A percentile compares a stretch with the other conserved stretches of the same genome.
Conservation (phyloP, 2,329 filamentous ascomycete species). For the Dactylonectria estremocensis region DNA sequence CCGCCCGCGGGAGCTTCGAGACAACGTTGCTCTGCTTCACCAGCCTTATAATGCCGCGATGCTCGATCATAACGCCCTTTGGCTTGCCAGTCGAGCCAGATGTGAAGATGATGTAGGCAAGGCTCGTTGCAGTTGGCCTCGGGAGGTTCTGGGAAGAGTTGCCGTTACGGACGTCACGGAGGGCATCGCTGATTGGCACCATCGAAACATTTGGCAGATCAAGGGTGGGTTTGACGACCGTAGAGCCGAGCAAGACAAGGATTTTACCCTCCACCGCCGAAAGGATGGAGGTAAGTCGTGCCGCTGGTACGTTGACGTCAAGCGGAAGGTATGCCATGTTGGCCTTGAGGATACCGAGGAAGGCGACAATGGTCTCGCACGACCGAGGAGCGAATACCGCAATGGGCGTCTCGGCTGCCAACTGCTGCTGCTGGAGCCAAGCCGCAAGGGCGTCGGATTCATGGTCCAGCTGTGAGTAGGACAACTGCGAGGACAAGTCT, state of each 20-base stretch:
- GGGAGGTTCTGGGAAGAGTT: no score
- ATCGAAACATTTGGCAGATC: slow-evolving; percentile 3
- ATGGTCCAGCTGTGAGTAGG: slow-evolving; percentile 40
- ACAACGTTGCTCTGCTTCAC: not conserved
- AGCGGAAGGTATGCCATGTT: slow-evolving; percentile 39
- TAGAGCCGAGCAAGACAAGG: slow-evolving; percentile 20
- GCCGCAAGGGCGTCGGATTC: slow-evolving; percentile 27
- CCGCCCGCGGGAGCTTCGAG: not conserved
- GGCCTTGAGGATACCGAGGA: slow-evolving; percentile 39
- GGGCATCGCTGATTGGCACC: not conserved
- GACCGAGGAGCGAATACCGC: slow-evolving; percentile 30
- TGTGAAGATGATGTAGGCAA: not conserved
- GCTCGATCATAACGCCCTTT: slow-evolving; percentile 5
- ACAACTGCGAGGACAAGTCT: slow-evolving; percentile 31
- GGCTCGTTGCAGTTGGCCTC: not conserved
- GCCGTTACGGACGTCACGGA: no score
- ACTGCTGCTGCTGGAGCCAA: no score
- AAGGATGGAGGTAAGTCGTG: slow-evolving; percentile 28
- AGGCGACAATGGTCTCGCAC: slow-evolving; percentile 28
- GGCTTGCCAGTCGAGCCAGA: not conserved
- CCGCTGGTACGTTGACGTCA: slow-evolving; percentile 30
- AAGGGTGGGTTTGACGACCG: not conserved
- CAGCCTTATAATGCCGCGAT: not conserved
- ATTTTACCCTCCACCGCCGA: slow-evolving; percentile 7
- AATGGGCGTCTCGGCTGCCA: not conserved